Evolutionary conservation across 176 grass and related monocot genomes (phyloP).

Genomic region (Carex cristatella): DNA sequence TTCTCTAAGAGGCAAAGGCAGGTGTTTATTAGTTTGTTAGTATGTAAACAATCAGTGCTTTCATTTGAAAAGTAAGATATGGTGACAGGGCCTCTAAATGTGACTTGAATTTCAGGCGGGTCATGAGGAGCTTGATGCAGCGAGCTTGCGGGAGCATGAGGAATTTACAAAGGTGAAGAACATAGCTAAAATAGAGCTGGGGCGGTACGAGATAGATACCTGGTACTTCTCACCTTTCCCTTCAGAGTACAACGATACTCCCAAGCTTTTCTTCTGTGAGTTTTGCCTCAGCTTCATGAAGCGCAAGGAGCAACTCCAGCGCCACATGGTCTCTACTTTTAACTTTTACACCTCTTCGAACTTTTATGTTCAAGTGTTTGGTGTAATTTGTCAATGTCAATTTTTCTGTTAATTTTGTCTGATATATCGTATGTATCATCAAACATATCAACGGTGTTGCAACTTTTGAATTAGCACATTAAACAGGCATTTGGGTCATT

Average conservation of each 20-base stretch:
- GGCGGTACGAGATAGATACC: slow-evolving; percentile 96
- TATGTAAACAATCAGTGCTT: not conserved
- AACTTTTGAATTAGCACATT: not conserved
- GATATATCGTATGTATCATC: not conserved
- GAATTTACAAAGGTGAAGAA: slow-evolving; percentile 99
- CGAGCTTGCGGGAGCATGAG: slow-evolving; percentile 91
- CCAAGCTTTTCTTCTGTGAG: slow-evolving; percentile 94
- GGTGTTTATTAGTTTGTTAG: not conserved
- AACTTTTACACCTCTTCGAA: not conserved
- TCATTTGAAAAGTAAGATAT: not conserved
- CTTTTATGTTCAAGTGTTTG: not conserved
- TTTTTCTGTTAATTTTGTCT: not conserved
- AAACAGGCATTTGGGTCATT: not conserved
- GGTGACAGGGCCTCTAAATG: not conserved
- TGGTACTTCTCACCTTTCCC: slow-evolving; percentile 99
- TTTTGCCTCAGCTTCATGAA: slow-evolving; percentile 99
- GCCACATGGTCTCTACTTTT: slow-evolving; percentile 81
- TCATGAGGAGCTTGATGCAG: slow-evolving; percentile 93
- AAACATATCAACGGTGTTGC: not conserved
- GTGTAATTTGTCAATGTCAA: not conserved
- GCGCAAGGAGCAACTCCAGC: slow-evolving; percentile 97
- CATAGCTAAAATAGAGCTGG: slow-evolving; percentile 96
- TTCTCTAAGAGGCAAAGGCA: not conserved
- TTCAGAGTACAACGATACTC: slow-evolving; percentile 85
- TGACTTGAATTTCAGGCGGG: slow-evolving; percentile 45